A percentile compares a stretch with the other conserved stretches of the same genome.
These are phyloP conservation scores for Stygiomarasmius scandens DNA, from an alignment of 1,284 basidiomycete genomes.

Conservation along the genomic window DNA sequence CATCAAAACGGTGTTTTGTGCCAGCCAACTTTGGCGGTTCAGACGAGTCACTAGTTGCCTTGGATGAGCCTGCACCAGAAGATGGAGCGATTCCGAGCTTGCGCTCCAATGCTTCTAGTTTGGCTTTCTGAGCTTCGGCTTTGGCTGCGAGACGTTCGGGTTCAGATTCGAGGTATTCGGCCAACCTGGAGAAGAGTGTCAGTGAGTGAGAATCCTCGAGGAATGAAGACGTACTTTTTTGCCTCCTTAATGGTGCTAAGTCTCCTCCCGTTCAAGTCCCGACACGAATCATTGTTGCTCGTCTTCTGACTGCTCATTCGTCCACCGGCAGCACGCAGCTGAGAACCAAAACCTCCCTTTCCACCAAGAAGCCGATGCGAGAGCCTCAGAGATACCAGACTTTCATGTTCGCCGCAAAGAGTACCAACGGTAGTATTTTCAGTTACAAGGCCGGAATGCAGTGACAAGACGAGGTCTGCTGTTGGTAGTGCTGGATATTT, in stretches of 20 bases:
- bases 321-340: constrained; percentile 94
- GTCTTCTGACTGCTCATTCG: constrained; percentile 97
- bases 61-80: constrained; percentile 30
- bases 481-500: constrained; percentile 62
- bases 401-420: constrained; percentile 39
- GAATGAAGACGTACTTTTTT: constrained; percentile 64
- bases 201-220: constrained; percentile 6
- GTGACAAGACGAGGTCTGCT: constrained; percentile 53
- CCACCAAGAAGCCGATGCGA: constrained; percentile 80
- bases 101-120: constrained; percentile 84
- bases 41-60: constrained; percentile 34
- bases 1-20: constrained; percentile 89
- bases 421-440: constrained; percentile 46
- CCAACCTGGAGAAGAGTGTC: constrained; percentile 58
- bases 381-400: constrained; percentile 65
- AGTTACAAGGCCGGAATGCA: constrained; percentile 50
- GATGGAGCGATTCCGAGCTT: constrained; percentile 69
- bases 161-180: constrained; percentile 87
- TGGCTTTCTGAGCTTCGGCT: constrained; percentile 80
- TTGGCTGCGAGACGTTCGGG: constrained; percentile 81
- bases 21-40: constrained; percentile 61
- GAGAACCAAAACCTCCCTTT: constrained; percentile 97
- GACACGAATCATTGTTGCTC: constrained; percentile 93
- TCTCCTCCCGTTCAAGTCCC: constrained; percentile 89
- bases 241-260: constrained; percentile 96